Evolutionary conservation across 129 eudicot species (phyloP).

Genomic region (Flaveria robusta): DNA sequence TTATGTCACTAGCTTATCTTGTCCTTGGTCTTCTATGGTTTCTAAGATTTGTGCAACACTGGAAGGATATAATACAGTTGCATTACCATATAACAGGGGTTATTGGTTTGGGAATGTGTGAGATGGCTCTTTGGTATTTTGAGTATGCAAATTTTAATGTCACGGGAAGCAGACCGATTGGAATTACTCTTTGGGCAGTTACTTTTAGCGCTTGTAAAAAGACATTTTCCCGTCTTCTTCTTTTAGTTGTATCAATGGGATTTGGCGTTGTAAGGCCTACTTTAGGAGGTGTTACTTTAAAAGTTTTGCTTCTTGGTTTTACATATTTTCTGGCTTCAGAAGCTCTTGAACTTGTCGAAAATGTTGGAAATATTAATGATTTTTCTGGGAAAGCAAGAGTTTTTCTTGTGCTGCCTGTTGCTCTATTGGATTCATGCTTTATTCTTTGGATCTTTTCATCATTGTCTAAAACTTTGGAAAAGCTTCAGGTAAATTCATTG

Average conservation of each 20-base stretch:
- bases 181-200: constrained; percentile 84
- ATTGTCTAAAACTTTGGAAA: constrained; percentile 79
- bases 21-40: constrained; percentile 84
- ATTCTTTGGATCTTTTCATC: constrained; percentile 92
- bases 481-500: constrained; percentile 73
- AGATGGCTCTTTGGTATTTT: constrained; percentile 89
- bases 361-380: constrained; percentile 86
- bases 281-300: constrained; percentile 68
- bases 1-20: constrained; percentile 81
- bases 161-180: constrained; percentile 81
- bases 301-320: constrained; percentile 68
- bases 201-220: constrained; percentile 80
- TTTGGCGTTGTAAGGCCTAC: constrained; percentile 86
- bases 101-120: constrained; percentile 88
- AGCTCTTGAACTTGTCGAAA: constrained; percentile 87
- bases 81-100: constrained; percentile 85
- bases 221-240: constrained; percentile 83
- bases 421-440: constrained; percentile 71
- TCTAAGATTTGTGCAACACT: constrained; percentile 67
- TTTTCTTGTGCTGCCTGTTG: constrained; percentile 78
- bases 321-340: constrained; percentile 78
- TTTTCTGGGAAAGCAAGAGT: constrained; percentile 77
- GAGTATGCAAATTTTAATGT: constrained; percentile 77
- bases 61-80: constrained; percentile 82
- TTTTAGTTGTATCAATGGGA: constrained; percentile 87